A percentile compares a stretch with the other conserved stretches of the same genome.
phyloP scores from a whole-genome alignment of 192 early-diverging fungal species.

The Diversispora epigaea region DNA sequence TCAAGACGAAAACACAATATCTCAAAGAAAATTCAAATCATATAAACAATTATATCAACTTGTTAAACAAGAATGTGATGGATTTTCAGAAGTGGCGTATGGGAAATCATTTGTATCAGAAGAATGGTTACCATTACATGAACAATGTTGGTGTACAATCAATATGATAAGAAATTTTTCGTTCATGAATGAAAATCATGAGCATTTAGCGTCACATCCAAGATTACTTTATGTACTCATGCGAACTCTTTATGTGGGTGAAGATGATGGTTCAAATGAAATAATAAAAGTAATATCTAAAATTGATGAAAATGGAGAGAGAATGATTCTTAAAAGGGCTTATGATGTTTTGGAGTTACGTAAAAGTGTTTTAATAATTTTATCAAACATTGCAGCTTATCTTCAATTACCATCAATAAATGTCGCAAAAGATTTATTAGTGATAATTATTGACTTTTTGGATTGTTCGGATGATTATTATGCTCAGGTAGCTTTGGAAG shows the following conservation, averaged over 20 bases:
- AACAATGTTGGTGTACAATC: conserved; percentile 52
- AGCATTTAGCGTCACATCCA: conserved; percentile 48
- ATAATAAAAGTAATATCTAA: not conserved
- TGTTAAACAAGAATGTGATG: conserved; percentile 21
- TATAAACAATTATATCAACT: conserved; percentile 53
- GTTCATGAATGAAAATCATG: conserved; percentile 50
- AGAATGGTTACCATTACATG: conserved; percentile 41
- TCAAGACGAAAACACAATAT: conserved; percentile 23
- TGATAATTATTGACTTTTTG: conserved; percentile 54
- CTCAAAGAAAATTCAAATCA: conserved; percentile 35
- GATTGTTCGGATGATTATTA: conserved; percentile 54
- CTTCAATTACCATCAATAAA: conserved; percentile 43
- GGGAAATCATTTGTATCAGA: conserved; percentile 40
- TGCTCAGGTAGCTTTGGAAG: conserved; percentile 61
- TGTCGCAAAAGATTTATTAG: conserved; percentile 45
- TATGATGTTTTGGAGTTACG: conserved; percentile 59
- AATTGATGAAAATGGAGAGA: not conserved
- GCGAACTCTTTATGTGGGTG: conserved; percentile 32
- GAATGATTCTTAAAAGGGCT: conserved; percentile 13
- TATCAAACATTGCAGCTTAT: conserved; percentile 60
- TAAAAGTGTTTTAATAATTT: conserved; percentile 63
- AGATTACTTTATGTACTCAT: conserved; percentile 46
- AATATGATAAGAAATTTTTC: conserved; percentile 59
- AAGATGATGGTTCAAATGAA: not conserved
- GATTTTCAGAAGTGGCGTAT: conserved; percentile 33